These are phyloP conservation scores for Auricularia cornea DNA, from an alignment of 768 basidiomycete genomes.

Conservation along the genomic window DNA sequence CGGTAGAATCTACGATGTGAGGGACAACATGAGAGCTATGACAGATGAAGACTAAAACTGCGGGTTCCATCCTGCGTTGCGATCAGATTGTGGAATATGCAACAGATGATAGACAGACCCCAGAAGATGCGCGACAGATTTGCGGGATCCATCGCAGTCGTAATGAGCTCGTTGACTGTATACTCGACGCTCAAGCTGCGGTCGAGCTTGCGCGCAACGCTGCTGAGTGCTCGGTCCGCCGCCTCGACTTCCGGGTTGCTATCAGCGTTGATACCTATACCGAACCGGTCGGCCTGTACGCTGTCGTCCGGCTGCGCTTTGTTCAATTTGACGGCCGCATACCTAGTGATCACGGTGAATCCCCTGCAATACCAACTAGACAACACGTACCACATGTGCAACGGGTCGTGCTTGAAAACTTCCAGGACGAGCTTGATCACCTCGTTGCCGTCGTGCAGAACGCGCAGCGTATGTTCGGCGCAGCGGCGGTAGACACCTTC, in stretches of 20 bases:
- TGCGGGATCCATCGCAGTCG: conserved; percentile 69
- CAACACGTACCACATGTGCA: conserved; percentile 72
- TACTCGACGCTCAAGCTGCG: conserved; percentile 84
- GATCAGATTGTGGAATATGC: conserved; percentile 4
- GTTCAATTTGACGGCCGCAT: neutral
- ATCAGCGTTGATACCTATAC: conserved; percentile 50
- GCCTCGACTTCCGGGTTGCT: conserved; percentile 71
- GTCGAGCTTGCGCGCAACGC: conserved; percentile 76
- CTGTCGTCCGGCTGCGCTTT: conserved; percentile 14
- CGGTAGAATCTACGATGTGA: too few relatives aligned
- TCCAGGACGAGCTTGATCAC: conserved; percentile 92
- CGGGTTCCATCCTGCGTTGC: conserved; percentile 34
- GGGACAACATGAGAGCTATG: too few relatives aligned
- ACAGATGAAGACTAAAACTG: conserved; percentile 11
- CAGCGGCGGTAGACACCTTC: conserved; percentile 94
- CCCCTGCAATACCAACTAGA: neutral
- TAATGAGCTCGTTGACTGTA: conserved; percentile 86
- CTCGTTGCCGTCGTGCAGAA: conserved; percentile 74
- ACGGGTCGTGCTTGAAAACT: conserved; percentile 93
- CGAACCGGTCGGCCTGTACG: conserved; percentile 23
- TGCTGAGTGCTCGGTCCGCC: conserved; percentile 79
- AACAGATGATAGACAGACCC: conserved; percentile 37
- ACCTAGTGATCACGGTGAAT: too few relatives aligned
- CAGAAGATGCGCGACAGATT: conserved; percentile 73
- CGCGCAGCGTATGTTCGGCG: conserved; percentile 88